phyloP scores from a whole-genome alignment of 1,284 basidiomycete species.

The Microbotryomycetes sp. region DNA sequence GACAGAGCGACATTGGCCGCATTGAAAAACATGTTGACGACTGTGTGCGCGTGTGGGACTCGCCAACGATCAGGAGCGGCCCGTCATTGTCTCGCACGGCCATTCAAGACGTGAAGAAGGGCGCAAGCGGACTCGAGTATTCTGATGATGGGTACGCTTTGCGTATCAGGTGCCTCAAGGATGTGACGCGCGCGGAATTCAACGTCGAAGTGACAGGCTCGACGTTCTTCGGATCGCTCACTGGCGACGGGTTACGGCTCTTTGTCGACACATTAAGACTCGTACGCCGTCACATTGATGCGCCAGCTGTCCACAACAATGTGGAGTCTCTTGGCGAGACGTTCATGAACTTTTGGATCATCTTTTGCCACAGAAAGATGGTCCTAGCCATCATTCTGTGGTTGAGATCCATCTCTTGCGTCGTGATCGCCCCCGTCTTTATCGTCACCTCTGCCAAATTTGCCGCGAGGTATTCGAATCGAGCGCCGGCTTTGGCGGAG shows the following conservation, averaged over 20 bases:
- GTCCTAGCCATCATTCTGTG: no score
- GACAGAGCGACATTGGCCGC: no score
- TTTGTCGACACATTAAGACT: neutral
- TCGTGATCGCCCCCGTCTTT: no score
- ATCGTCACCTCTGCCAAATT: no score
- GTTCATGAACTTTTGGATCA: no score
- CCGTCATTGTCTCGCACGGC: neutral
- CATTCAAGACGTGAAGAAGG: neutral
- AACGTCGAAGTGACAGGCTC: neutral
- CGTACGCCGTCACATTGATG: no score
- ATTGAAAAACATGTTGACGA: neutral
- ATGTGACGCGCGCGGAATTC: neutral
- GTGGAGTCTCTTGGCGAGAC: no score
- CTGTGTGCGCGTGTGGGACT: neutral
- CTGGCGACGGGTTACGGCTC: neutral
- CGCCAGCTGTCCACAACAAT: no score
- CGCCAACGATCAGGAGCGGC: neutral
- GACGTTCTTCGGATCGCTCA: neutral
- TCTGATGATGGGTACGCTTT: neutral
- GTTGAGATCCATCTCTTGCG: no score
- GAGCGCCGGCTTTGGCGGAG: no score
- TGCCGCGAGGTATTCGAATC: no score
- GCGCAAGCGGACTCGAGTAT: neutral
- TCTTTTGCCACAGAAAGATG: no score
- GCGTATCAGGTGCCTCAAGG: neutral